These are phyloP conservation scores for Globisporangium camurandrum DNA, from an alignment of 352 stramenopile genomes.

Conservation along the genomic window DNA sequence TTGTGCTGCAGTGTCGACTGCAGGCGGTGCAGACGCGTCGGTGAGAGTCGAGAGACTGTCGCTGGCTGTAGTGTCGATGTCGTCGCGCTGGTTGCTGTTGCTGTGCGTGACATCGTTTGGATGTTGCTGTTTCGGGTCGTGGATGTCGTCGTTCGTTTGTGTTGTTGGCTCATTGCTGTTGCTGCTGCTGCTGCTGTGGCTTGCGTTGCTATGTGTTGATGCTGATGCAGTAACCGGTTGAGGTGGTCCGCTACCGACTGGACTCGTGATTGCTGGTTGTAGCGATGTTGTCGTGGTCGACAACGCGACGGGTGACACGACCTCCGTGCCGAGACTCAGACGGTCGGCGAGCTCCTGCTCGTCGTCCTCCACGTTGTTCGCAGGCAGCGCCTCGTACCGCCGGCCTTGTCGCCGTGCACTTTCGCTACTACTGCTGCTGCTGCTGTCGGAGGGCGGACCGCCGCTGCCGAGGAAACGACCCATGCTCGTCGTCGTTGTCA, in stretches of 20 bases:
- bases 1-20: no score
- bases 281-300: conserved; percentile 16
- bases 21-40: no score
- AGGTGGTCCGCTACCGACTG: conserved; percentile 4
- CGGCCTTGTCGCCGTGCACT: conserved; percentile 21
- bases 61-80: no score
- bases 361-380: conserved; percentile 26
- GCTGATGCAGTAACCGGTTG: neutral
- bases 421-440: conserved; percentile 25
- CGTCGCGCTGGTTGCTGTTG: no score
- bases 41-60: no score
- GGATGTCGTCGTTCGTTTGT: neutral
- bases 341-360: conserved; percentile 11
- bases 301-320: conserved; percentile 1
- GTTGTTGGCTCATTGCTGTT: neutral
- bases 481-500: conserved; percentile 18
- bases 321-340: conserved; percentile 18
- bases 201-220: neutral
- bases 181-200: neutral
- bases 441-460: conserved; percentile 17
- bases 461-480: conserved; percentile 36
- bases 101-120: neutral
- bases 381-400: conserved; percentile 50
- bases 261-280: conserved; percentile 12
- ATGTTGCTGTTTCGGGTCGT: no score